phyloP scores from a whole-genome alignment of 2,329 filamentous ascomycete species.

The Penicillium sp. region DNA sequence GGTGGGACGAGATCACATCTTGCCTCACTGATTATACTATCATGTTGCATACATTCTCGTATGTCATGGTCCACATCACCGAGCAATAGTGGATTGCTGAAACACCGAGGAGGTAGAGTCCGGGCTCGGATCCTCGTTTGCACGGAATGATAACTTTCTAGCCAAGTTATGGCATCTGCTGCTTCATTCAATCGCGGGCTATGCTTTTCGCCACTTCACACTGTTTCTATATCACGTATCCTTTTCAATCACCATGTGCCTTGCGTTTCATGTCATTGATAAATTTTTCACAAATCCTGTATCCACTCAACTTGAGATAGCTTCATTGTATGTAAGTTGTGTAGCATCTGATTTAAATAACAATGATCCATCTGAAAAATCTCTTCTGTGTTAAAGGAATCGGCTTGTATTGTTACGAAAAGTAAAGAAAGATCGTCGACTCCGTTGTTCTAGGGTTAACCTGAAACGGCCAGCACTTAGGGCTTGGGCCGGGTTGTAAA shows the following conservation, averaged over 20 bases:
- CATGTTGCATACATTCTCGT: not conserved
- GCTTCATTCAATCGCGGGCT: not conserved
- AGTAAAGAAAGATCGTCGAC: not conserved
- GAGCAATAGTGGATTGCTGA: not conserved
- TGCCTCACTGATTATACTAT: no score
- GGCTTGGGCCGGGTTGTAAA: not conserved
- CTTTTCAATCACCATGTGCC: not conserved
- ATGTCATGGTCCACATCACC: not conserved
- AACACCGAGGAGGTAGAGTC: no score
- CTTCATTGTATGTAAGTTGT: not conserved
- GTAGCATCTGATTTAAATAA: not conserved
- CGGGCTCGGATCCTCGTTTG: not conserved
- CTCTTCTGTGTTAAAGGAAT: not conserved
- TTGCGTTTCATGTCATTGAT: not conserved
- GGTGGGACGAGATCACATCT: not conserved
- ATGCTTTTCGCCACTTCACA: not conserved
- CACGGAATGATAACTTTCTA: not conserved
- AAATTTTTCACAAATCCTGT: not conserved
- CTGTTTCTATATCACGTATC: not conserved
- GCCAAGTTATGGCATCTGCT: not conserved
- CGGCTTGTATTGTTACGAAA: not conserved
- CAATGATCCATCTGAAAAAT: not conserved
- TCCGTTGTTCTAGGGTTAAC: not conserved
- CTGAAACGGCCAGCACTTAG: not conserved
- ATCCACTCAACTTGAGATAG: not conserved